Evolutionary conservation across 371 early-diverging fungal genomes (phyloP), one percentile per base, ranked within the genome.

Genomic region (Choanephora cucurbitarum): DNA sequence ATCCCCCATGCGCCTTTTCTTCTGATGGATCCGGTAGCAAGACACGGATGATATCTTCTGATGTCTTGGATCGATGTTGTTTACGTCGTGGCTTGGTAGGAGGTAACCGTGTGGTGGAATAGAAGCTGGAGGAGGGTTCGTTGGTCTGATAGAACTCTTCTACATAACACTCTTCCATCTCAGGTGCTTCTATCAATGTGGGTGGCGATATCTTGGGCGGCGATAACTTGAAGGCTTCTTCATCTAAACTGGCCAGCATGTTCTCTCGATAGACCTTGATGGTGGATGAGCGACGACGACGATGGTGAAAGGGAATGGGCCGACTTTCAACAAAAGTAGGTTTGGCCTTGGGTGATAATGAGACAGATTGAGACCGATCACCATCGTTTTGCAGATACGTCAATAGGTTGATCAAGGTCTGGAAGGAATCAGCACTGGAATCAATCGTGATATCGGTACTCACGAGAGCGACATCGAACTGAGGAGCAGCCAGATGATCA

Each of bases 361-460:
- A 28, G 7, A 28, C 28, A 28, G 5, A 28, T 28, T 28, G 28
- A 32, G 49, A 44, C 13, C 13, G 34, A 47, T 70, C 68, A 6
- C 73, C 71, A 15, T 70, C 52, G 22, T 70, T 72, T 1, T 66
- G 55, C 1, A 79, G 49, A 43, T 74, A 72, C 7, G 76, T 77
- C 1, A 80, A 49, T 8, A 93, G 62, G 31, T 71, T 71, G 19
- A 84, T 57, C 24, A 92, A 55, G 0, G 89, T 83, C 58, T 86
- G 82, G 53, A 88, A 80, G 0, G 92, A 83, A 60, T 94, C 94
- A 0, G 90, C 83, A 44, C 85, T 83, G 54, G 88, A 86, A 5
- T 83, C 81, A 15, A 92, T 66, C 14, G 56, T 40, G 10, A 78
- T 52, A 19, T 73, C 73, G 10, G 64, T 39, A 40, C 60, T 53